Percentiles rank a stretch among this genome's conserved stretches.
Conservation (phyloP, 257 asterid genomes). For the Nyctanthes arbortristis region DNA sequence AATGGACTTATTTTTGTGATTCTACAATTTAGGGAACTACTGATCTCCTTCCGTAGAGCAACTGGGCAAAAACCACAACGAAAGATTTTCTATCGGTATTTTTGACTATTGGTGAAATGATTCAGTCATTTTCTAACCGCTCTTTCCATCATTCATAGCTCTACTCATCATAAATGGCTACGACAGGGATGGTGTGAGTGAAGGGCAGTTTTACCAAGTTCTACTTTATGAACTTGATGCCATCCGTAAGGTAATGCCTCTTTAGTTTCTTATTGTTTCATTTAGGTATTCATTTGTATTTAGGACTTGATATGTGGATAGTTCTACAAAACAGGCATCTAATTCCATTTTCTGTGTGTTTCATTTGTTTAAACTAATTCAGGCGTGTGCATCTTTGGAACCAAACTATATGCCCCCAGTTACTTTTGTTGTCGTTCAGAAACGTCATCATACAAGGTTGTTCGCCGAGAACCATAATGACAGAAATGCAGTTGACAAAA, state of each 20-base stretch:
- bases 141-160: constrained; percentile 3
- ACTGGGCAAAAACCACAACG: constrained; percentile 88
- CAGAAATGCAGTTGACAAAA: constrained; percentile 58
- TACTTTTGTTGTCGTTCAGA: constrained; percentile 95
- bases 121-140: not conserved
- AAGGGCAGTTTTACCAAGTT: constrained; percentile 96
- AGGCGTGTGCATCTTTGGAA: constrained; percentile 97
- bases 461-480: constrained; percentile 82
- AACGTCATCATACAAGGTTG: constrained; percentile 90
- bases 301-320: not conserved
- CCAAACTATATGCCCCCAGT: constrained; percentile 94
- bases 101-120: not conserved
- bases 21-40: constrained; percentile 63
- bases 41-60: constrained; percentile 83
- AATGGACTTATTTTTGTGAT: constrained; percentile 2
- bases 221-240: constrained; percentile 93
- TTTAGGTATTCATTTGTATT: not conserved
- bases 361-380: constrained; percentile 9
- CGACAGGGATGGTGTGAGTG: constrained; percentile 93
- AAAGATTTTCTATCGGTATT: constrained; percentile 83
- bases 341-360: not conserved
- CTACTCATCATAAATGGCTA: not conserved
- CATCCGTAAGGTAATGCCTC: constrained; percentile 66
- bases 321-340: not conserved
- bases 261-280: not conserved